Conservation (phyloP, 352 stramenopile species). For the Pythium volutum region DNA sequence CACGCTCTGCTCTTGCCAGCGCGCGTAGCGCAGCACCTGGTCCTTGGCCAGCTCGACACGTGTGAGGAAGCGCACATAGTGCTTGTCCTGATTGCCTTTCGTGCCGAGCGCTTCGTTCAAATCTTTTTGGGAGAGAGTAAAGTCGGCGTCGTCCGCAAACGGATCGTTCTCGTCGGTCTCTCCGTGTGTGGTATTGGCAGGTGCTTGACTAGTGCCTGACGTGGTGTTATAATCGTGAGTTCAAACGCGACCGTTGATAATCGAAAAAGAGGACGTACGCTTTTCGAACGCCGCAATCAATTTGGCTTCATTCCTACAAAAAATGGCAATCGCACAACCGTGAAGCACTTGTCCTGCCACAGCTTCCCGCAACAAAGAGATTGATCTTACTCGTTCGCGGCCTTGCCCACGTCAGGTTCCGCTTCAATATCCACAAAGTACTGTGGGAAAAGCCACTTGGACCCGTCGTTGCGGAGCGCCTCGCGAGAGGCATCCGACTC, state of each 20-base stretch:
- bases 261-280: slow-evolving; percentile 27
- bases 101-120: slow-evolving; percentile 67
- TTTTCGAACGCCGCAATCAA: slow-evolving; percentile 70
- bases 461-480: slow-evolving; percentile 44
- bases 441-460: slow-evolving; percentile 73
- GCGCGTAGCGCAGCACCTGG: slow-evolving; percentile 87
- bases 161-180: slow-evolving; percentile 34
- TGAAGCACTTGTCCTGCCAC: not conserved
- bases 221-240: not conserved
- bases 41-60: slow-evolving; percentile 79
- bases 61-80: slow-evolving; percentile 81
- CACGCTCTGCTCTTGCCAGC: slow-evolving; percentile 81
- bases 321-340: not conserved
- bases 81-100: slow-evolving; percentile 60
- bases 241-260: not conserved
- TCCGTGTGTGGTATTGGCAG: not conserved
- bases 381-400: slow-evolving; percentile 46
- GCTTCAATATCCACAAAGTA: slow-evolving; percentile 79
- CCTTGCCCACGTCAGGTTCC: slow-evolving; percentile 58
- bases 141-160: slow-evolving; percentile 68
- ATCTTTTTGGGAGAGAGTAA: slow-evolving; percentile 74
- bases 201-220: slow-evolving; percentile 11
- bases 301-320: slow-evolving; percentile 51
- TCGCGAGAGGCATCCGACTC: slow-evolving; percentile 33
- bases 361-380: slow-evolving; percentile 39